These are phyloP conservation scores for Narthecium ossifragum DNA, from an alignment of 106 monocot species.

Conservation along the genomic window DNA sequence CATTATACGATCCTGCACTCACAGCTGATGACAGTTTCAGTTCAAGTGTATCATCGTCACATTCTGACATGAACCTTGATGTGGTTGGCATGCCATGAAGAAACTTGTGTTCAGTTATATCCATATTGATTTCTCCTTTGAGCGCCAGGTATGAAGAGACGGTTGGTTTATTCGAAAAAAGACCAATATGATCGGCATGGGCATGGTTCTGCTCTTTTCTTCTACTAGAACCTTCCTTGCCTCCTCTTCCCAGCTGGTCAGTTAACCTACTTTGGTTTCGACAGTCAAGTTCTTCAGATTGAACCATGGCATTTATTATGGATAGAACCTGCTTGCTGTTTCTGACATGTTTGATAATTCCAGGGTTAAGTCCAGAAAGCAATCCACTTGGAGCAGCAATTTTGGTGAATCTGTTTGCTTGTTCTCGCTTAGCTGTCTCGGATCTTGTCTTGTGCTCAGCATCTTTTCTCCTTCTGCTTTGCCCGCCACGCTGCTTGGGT, in stretches of 20 bases:
- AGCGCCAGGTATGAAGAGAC: conserved; percentile 1
- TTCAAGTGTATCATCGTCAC: conserved; percentile 29
- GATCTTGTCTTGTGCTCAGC: conserved; percentile 47
- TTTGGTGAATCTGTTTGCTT: conserved; percentile 32
- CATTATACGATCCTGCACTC: conserved; percentile 20
- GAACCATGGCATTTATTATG: conserved; percentile 75
- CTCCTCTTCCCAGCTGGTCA: conserved; percentile 11
- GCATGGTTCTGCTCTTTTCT: conserved; percentile 2
- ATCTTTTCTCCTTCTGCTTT: conserved; percentile 42
- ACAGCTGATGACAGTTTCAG: conserved; percentile 44
- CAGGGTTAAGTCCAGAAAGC: conserved; percentile 77
- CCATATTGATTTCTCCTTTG: not conserved
- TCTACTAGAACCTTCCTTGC: conserved; percentile 10
- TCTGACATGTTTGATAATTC: conserved; percentile 93
- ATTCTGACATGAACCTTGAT: conserved; percentile 9
- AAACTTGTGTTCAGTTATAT: no score
- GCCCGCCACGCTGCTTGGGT: conserved; percentile 39
- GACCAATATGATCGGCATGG: conserved; percentile 2
- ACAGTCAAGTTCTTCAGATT: conserved; percentile 38
- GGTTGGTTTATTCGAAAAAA: conserved; percentile 3
- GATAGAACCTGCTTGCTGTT: conserved; percentile 85
- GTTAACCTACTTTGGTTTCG: conserved; percentile 6
- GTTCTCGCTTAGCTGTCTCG: conserved; percentile 28
- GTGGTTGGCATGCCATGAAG: no score
- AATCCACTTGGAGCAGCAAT: conserved; percentile 61